phyloP scores from a whole-genome alignment of 805 yeast species.

The Yarrowia sp. region DNA sequence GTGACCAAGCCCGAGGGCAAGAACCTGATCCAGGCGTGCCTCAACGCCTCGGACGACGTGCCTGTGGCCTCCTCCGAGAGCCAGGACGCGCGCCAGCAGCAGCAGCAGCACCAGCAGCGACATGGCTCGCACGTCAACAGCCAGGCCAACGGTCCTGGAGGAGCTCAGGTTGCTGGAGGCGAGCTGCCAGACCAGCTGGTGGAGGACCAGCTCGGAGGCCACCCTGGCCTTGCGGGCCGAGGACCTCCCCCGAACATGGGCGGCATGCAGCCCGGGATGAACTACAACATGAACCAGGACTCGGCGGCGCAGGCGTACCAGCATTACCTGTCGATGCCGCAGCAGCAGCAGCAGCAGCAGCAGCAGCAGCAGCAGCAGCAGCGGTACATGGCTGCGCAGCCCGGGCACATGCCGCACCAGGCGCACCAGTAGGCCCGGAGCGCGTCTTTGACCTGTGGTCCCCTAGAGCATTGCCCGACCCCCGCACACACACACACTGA shows the following conservation, averaged over 20 bases:
- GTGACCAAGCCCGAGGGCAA: slow-evolving; percentile 98
- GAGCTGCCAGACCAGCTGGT: slow-evolving; percentile 31
- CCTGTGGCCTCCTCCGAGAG: slow-evolving; percentile 39
- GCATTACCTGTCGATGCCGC: slow-evolving; percentile 50
- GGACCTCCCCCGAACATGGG: slow-evolving; percentile 33
- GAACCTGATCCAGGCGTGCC: slow-evolving; percentile 92
- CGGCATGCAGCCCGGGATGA: slow-evolving; percentile 40
- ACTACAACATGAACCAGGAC: slow-evolving; percentile 46
- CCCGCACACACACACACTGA: neutral
- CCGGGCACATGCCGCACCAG: slow-evolving; percentile 27
- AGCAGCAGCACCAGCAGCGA: slow-evolving; percentile 37
- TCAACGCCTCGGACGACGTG: slow-evolving; percentile 91
- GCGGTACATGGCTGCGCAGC: slow-evolving; percentile 34
- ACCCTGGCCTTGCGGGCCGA: slow-evolving; percentile 30
- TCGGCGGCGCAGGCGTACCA: slow-evolving; percentile 55
- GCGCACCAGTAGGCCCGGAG: slow-evolving; percentile 18
- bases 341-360: slow-evolving; percentile 33
- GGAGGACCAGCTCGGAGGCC: slow-evolving; percentile 31
- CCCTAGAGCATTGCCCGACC: neutral
- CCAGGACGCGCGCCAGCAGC: slow-evolving; percentile 35
- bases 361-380: slow-evolving; percentile 37
- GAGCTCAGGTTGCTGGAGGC: neutral
- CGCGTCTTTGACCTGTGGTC: too few species aligned
- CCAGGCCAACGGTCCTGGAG: slow-evolving; percentile 31
- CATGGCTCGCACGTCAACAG: slow-evolving; percentile 35